Base-by-base conservation (phyloP, 208 protist species). In the Crithidia bombi region DNA sequence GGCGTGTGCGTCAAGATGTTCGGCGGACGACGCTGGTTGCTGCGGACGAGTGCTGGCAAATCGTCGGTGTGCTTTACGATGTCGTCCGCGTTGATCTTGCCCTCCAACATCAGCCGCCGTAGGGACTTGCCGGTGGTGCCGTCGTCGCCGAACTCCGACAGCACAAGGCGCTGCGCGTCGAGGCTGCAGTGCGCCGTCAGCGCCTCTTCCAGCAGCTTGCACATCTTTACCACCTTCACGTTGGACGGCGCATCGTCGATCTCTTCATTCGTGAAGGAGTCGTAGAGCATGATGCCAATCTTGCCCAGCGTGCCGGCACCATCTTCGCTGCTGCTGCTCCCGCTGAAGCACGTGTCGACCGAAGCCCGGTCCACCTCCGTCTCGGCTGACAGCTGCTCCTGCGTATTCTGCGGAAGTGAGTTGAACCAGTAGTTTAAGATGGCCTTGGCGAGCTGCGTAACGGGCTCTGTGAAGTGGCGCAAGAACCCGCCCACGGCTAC, bases 341-440 rank as follows among this genome's bases (percentile, higher is more conserved):
- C 84, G 14, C 57, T 64, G 15, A 71, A 61, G 5, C 67, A 72
- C 23, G 85, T 82, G 52, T 81, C 82, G 19, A 81, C 73, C 23
- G 83, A 90, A 47, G 78, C 79, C 2, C 72, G 65, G 19, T 90
- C 86, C 0, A 90, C 39, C 55, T 87, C 74, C 38, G 73, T 80
- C 35, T 83, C 57, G 25, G 63, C 56, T 3, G 63, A 51, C 30
- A 95, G 64, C 30, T 73, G 63, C 32, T 74, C 17, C 85, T 82
- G 78, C 28, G 75, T 77, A 12, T 36, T 62, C 17, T 61, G 30
- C 4, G 87, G 87, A 14, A 95, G 68, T 17, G 78, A 72, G 56
- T 64, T 61, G 55, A 93, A 93, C 90, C 90, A 95, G 72, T 84
- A 93, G n/a, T 56, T 63, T 1, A 90, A 54, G 70, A 93, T 90